Conservation (phyloP, 148 eudicot species). For the Chenopodium suecicum region DNA sequence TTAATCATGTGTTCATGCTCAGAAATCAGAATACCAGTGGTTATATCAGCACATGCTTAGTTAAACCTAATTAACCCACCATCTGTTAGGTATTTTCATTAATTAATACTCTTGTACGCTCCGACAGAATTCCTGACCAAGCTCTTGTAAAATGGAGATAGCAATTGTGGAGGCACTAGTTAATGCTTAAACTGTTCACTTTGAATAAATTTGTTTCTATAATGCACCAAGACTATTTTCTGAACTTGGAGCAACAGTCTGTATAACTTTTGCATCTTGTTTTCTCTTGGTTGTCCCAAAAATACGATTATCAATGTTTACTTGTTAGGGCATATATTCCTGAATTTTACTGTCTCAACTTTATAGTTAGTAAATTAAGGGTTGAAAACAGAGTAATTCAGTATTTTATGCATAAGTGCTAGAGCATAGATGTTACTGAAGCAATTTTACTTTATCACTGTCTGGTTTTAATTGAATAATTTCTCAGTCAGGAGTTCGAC, state of each 20-base stretch:
- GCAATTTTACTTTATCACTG: neutral
- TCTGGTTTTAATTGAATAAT: slow-evolving; percentile 25
- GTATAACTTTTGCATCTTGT: neutral
- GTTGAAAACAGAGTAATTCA: neutral
- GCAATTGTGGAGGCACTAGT: neutral
- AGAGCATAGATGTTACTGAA: neutral
- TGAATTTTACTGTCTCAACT: neutral
- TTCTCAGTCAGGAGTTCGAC: slow-evolving; percentile 93
- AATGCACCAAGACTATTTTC: neutral
- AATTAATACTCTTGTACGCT: neutral
- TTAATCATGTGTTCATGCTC: neutral
- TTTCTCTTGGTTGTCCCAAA: neutral
- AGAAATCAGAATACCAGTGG: neutral
- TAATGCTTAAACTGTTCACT: neutral
- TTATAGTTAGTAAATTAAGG: neutral
- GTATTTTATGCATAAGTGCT: neutral
- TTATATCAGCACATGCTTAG: neutral
- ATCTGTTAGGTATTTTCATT: neutral
- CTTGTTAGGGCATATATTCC: neutral
- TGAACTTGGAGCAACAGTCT: neutral
- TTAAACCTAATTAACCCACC: neutral
- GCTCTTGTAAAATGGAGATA: neutral
- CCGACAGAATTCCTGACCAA: neutral
- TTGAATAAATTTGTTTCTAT: too few species aligned
- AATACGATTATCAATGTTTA: neutral